Evolutionary conservation across 2,329 filamentous ascomycete species (phyloP), one percentile per base, ranked within the genome.

Genomic region (Setomelanomma holmii): DNA sequence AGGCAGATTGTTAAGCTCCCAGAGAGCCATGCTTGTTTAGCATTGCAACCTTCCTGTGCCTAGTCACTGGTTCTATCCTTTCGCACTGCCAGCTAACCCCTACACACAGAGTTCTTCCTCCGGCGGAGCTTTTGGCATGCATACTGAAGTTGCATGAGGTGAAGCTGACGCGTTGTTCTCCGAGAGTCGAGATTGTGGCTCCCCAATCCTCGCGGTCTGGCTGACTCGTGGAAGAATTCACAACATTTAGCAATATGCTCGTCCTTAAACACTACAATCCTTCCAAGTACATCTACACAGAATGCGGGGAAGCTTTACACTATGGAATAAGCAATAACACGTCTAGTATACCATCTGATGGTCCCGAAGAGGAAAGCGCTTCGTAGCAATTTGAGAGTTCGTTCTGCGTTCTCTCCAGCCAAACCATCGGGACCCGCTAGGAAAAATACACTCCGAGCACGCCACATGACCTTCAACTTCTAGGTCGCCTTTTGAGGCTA

Each of bases 401-500:
- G 14, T 21, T 27, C 21, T 30, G 3, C 14, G 14, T 3, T 30
- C 27, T 4, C 10, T 30, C 27, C 10, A 30, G 14, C 27, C 27
- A 30, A 8, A 30, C 3, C 27, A 3, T 30, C 27, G 27, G 27
- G 10, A 30, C 27, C 27, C 27, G 27, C 27, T 30, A 30, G 27
- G 27, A 30, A 8, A 14, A 4, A 10, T 6, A 8, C 27, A 6
- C 14, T 10, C 27, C 27, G 27, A 30, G 27, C 27, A 30, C 27
- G 27, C 27, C 27, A 44, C 22, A 24, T 55, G 24, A 38, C 45
- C 53, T 49, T 49, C 49, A 52, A 50, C 55, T 24, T 62, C 40
- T 39, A 46, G 27, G 2, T 21, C 30, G 10, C 45, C 38, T 17
- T 6, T 40, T 51, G 51, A 20, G 10, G 47, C 45, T 56, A 51